A percentile compares a stretch with the other conserved stretches of the same genome.
phyloP scores from a whole-genome alignment of 768 basidiomycete genomes.

The Pleurotus giganteus region DNA sequence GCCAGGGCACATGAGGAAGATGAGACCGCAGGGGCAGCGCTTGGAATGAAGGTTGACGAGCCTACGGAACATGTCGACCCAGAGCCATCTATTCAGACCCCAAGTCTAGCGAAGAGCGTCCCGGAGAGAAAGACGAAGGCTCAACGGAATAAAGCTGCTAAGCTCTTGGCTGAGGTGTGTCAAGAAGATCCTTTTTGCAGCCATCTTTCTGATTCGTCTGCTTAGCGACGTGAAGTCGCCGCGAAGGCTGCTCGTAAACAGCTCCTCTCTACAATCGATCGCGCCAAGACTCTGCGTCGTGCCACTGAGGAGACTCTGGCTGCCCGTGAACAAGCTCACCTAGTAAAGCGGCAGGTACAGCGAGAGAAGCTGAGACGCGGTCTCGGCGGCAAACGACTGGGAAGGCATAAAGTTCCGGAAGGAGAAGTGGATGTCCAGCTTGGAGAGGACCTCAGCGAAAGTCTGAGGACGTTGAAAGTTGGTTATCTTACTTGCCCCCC shows the following conservation, averaged over 20 bases:
- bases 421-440: slow-evolving; percentile 80
- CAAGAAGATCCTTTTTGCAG: neutral
- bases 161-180: slow-evolving; percentile 61
- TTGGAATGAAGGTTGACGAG: slow-evolving; percentile 66
- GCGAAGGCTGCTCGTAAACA: slow-evolving; percentile 61
- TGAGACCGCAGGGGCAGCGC: slow-evolving; percentile 31
- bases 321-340: slow-evolving; percentile 36
- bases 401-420: slow-evolving; percentile 75
- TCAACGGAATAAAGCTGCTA: slow-evolving; percentile 68
- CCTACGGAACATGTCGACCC: slow-evolving; percentile 37
- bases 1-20: slow-evolving; percentile 35
- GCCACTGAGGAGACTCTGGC: slow-evolving; percentile 32
- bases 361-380: slow-evolving; percentile 61
- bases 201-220: neutral
- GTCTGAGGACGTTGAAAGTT: slow-evolving; percentile 79
- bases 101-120: slow-evolving; percentile 32
- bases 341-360: slow-evolving; percentile 23
- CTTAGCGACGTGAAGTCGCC: slow-evolving; percentile 62
- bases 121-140: slow-evolving; percentile 40
- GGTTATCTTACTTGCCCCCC: slow-evolving; percentile 17
- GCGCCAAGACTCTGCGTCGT: slow-evolving; percentile 51
- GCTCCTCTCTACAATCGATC: slow-evolving; percentile 55
- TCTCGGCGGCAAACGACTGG: slow-evolving; percentile 70
- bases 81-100: slow-evolving; percentile 26
- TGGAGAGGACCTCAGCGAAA: slow-evolving; percentile 88